A percentile compares a stretch with the other conserved stretches of the same genome.
Evolutionary conservation across 2,329 filamentous ascomycete species (phyloP).

Genomic region (Annulohypoxylon truncatum): DNA sequence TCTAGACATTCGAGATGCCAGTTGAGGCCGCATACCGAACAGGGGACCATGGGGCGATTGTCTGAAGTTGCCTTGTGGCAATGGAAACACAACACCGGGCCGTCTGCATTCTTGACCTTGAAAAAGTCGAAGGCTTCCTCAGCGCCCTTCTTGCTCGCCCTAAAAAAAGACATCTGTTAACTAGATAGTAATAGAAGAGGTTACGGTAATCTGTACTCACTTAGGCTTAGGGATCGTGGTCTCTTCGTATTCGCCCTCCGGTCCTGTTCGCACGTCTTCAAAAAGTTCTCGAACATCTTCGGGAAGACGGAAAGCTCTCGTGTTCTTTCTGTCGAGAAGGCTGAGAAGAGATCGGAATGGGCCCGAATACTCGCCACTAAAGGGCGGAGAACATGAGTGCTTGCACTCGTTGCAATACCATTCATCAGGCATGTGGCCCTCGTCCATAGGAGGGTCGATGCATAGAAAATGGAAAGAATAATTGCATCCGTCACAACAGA

Average conservation of each 20-base stretch:
- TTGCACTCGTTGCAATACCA: conserved; percentile 87
- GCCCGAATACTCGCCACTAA: conserved; percentile 61
- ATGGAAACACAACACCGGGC: conserved; percentile 78
- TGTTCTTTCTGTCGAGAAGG: conserved; percentile 74
- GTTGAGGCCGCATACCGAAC: conserved; percentile 79
- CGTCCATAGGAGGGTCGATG: conserved; percentile 81
- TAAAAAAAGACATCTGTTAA: conserved; percentile 52
- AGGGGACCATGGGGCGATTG: conserved; percentile 82
- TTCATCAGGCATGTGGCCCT: conserved; percentile 73
- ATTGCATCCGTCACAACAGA: conserved; percentile 94
- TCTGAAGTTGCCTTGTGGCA: conserved; percentile 75
- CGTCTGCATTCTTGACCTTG: conserved; percentile 76
- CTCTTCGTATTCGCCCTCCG: conserved; percentile 85
- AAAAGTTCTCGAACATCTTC: conserved; percentile 78
- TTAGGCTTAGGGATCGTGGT: conserved; percentile 62
- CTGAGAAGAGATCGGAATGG: conserved; percentile 73
- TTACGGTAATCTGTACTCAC: conserved; percentile 60
- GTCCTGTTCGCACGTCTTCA: conserved; percentile 79
- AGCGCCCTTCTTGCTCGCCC: conserved; percentile 63
- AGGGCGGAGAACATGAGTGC: conserved; percentile 59
- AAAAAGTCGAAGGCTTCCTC: conserved; percentile 75
- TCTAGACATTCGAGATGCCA: conserved; percentile 96
- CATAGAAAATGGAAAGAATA: conserved; percentile 92
- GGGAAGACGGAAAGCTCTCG: conserved; percentile 79
- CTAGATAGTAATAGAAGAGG: conserved; percentile 23